phyloP scores from a whole-genome alignment of 306 rosid species.

The Arachis hypogaea region DNA sequence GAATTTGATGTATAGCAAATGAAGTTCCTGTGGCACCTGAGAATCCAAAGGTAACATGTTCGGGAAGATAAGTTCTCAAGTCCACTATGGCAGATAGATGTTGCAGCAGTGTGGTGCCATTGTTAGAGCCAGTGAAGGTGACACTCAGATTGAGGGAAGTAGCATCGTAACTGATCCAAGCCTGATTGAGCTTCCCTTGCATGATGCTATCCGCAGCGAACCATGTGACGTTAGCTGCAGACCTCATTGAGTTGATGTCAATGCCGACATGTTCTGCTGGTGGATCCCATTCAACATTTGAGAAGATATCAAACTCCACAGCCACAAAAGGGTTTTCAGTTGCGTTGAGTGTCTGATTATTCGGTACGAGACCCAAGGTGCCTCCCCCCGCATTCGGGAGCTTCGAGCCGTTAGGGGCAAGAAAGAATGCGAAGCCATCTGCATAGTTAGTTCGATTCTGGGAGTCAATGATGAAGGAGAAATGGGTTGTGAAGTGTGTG shows the following conservation, averaged over 20 bases:
- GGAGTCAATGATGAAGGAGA: conserved; percentile 47
- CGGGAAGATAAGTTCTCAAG: conserved; percentile 42
- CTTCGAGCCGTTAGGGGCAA: conserved; percentile 38
- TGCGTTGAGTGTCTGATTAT: neutral
- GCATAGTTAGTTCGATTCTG: neutral
- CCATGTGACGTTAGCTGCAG: conserved; percentile 43
- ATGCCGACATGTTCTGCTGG: conserved; percentile 48
- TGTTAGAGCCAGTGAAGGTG: conserved; percentile 32
- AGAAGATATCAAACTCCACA: conserved; percentile 54
- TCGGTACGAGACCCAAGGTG: conserved; percentile 38
- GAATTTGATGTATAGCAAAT: neutral
- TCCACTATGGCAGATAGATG: conserved; percentile 37
- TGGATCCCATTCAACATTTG: conserved; percentile 27
- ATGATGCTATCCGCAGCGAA: conserved; percentile 1
- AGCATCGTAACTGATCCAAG: conserved; percentile 45
- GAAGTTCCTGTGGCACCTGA: conserved; percentile 39
- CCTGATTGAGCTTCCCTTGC: conserved; percentile 39
- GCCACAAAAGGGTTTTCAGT: conserved; percentile 46
- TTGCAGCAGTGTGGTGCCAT: neutral
- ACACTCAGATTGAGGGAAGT: conserved; percentile 41
- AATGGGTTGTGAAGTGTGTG: conserved; percentile 52
- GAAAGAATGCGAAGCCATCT: conserved; percentile 57
- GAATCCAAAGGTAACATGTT: conserved; percentile 48
- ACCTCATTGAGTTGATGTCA: conserved; percentile 42
- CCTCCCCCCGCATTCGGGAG: conserved; percentile 20